A percentile compares a stretch with the other conserved stretches of the same genome.
phyloP scores from a whole-genome alignment of 2,329 filamentous ascomycete species.

The Teratosphaeria gauchensis region DNA sequence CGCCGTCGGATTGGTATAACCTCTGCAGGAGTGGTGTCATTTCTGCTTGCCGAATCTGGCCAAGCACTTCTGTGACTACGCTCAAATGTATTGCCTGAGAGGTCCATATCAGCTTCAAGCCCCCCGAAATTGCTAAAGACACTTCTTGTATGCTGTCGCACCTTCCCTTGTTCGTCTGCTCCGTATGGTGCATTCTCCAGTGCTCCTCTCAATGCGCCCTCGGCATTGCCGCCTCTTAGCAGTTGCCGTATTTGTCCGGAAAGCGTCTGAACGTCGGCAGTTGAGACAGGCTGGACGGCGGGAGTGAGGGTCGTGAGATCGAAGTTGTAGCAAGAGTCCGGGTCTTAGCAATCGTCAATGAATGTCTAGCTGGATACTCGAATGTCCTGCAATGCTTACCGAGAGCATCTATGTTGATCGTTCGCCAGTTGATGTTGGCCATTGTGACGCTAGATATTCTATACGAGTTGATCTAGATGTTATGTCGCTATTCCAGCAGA shows the following conservation, averaged over 20 bases:
- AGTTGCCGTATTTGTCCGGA: slow-evolving; percentile 78
- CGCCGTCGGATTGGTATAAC: slow-evolving; percentile 69
- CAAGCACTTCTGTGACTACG: slow-evolving; percentile 84
- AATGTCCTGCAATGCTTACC: neutral
- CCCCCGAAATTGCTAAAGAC: neutral
- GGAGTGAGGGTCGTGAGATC: slow-evolving; percentile 76
- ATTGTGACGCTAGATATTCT: slow-evolving; percentile 20
- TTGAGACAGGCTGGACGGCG: slow-evolving; percentile 61
- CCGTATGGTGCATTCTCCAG: slow-evolving; percentile 75
- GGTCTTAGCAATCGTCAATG: slow-evolving; percentile 42
- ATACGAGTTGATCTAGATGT: neutral
- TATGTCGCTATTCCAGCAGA: neutral
- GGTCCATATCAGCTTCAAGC: neutral
- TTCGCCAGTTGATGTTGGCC: slow-evolving; percentile 59
- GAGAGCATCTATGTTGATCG: slow-evolving; percentile 86
- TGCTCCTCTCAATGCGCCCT: slow-evolving; percentile 75
- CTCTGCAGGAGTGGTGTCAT: slow-evolving; percentile 82
- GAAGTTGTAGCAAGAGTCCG: slow-evolving; percentile 86
- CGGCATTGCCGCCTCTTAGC: slow-evolving; percentile 73
- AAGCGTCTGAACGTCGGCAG: slow-evolving; percentile 68
- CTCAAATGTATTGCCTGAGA: slow-evolving; percentile 71
- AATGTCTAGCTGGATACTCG: neutral
- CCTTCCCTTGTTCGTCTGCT: slow-evolving; percentile 44
- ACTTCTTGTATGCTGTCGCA: slow-evolving; percentile 19
- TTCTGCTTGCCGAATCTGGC: slow-evolving; percentile 91